These are phyloP conservation scores for Piper betle DNA, from an alignment of 164 flowering plant species.

Conservation along the genomic window DNA sequence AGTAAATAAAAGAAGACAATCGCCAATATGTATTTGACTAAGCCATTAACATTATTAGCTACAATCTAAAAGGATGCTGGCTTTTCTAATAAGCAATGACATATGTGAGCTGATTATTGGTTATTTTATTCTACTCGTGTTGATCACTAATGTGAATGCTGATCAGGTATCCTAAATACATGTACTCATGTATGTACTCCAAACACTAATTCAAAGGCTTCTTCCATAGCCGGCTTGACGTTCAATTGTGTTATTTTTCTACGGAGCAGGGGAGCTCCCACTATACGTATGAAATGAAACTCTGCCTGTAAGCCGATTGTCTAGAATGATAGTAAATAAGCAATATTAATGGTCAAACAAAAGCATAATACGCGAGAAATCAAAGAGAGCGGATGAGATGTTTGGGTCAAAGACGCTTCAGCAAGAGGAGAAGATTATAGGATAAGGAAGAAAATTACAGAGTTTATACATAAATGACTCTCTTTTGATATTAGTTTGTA, in stretches of 20 bases:
- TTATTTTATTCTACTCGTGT: no score
- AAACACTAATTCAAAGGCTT: no score
- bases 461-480: neutral
- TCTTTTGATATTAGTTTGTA: no score
- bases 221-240: neutral
- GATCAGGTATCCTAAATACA: no score
- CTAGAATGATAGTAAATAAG: neutral
- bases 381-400: neutral
- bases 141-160: no score
- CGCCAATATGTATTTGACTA: no score
- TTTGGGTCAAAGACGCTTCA: conserved; percentile 3
- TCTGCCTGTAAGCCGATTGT: neutral
- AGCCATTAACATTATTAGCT: neutral
- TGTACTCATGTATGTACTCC: no score
- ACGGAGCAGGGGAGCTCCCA: neutral
- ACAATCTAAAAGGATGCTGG: neutral
- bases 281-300: neutral
- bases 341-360: neutral
- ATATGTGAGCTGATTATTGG: no score
- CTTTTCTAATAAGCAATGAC: neutral
- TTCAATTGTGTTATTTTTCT: neutral
- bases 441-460: neutral
- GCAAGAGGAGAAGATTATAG: neutral
- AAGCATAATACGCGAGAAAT: neutral
- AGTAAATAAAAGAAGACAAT: no score